Evolutionary conservation across 176 grass and related monocot species (phyloP), one percentile per base, ranked within the genome.

Genomic region (Hordeum marinum): DNA sequence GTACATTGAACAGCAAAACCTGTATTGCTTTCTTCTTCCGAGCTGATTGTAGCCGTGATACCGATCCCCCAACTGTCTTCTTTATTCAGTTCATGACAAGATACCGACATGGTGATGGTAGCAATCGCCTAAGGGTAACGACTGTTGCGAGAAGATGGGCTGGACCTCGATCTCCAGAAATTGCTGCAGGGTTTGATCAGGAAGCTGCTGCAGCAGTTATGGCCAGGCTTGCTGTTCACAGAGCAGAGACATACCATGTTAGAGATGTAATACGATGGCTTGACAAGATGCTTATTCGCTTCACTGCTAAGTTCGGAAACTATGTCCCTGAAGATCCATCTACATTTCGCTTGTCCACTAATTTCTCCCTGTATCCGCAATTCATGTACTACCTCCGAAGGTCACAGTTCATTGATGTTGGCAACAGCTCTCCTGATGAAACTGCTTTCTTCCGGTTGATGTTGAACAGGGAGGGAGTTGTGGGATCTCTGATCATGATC

Each of bases 251-350:
- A 46, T 99, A 96, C 76, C 84, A 96, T 75, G 93, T 87, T 32
- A 81, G 91, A 78, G 96, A 99, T 89, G 96, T 99, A 59, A 96
- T 96, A 70, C 88, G 91, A 80, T 99, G 96, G 94, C 90, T 99
- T 68, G 96, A 99, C 82, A 99, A 99, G 83, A 99, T 99, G 96
- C 94, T 99, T 85, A 94, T 99, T 82, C 91, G 94, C 26, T 99
- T 99, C 69, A 99, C 97, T 76, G 78, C 97, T 59, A 99, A 96
- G 81, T 99, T 99, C 85, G 97, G 97, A 68, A 92, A 99, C 75
- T 99, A 99, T 84, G 50, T 83, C 57, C 88, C 97, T 46, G 97
- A 99, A 91, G 94, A 99, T 79, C 97, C 97, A 74, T 92, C 94
- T 75, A 99, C 97, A 65, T 99, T 96, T 75, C 88, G 97, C 23